phyloP scores from a whole-genome alignment of 768 basidiomycete genomes.

The Gymnopilus junonius region DNA sequence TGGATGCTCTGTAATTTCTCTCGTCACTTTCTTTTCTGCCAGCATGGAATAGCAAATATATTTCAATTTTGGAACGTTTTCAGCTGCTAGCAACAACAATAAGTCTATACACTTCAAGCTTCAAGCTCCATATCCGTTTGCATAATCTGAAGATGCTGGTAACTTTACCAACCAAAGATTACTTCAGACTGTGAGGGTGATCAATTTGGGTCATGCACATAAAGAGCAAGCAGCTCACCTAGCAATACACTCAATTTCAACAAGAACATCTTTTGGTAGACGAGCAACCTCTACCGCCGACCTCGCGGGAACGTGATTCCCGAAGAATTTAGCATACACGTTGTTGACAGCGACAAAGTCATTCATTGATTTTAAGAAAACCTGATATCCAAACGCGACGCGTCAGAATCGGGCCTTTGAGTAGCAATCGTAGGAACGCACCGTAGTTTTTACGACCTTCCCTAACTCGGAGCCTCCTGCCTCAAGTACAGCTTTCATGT shows the following conservation, averaged over 20 bases:
- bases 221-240: slow-evolving; percentile 47
- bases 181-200: slow-evolving; percentile 36
- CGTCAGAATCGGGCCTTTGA: not conserved
- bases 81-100: not conserved
- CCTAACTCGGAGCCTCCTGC: slow-evolving; percentile 79
- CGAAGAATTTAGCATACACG: slow-evolving; percentile 85
- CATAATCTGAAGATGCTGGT: not conserved
- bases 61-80: not conserved
- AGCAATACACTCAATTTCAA: slow-evolving; percentile 92
- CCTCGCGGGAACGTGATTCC: slow-evolving; percentile 89
- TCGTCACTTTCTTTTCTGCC: slow-evolving; percentile 5
- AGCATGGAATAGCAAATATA: not conserved
- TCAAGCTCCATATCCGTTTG: too few relatives aligned
- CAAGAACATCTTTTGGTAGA: slow-evolving; percentile 88
- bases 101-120: not conserved
- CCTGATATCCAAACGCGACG: slow-evolving; percentile 45
- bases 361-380: slow-evolving; percentile 92
- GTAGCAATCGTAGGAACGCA: slow-evolving; percentile 38
- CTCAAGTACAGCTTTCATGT: slow-evolving; percentile 82
- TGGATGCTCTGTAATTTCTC: slow-evolving; percentile 22
- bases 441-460: slow-evolving; percentile 92
- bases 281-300: slow-evolving; percentile 90
- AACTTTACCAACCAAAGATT: slow-evolving; percentile 5
- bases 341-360: slow-evolving; percentile 86
- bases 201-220: not conserved